Conservation (phyloP, 2,329 filamentous ascomycete genomes). For the Verticillium alfalfae region DNA sequence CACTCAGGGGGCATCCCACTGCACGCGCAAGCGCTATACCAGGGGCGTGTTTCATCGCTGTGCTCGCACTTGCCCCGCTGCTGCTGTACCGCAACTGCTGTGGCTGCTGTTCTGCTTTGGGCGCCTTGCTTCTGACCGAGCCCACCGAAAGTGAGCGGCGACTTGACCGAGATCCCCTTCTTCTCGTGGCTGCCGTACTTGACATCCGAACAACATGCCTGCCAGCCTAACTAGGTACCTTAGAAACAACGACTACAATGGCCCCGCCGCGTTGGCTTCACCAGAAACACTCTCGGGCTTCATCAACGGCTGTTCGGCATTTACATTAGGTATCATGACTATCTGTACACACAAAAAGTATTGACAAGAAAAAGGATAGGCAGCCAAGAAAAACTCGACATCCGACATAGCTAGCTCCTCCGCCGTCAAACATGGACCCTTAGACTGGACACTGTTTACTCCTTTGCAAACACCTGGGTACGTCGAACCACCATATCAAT, state of each 20-base stretch:
- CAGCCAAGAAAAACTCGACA: neutral
- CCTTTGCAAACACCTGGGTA: neutral
- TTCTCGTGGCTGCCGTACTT: neutral
- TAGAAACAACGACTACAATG: neutral
- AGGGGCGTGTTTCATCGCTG: constrained; percentile 1
- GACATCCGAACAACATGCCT: no score
- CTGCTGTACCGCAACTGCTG: neutral
- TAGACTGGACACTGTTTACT: neutral
- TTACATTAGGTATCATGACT: neutral
- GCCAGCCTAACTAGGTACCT: no score
- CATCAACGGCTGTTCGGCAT: neutral
- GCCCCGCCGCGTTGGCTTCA: neutral
- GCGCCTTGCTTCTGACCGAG: neutral
- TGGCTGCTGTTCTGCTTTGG: neutral
- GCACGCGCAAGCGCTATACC: neutral
- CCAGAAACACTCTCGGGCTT: neutral
- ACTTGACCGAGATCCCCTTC: neutral
- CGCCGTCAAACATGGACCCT: neutral
- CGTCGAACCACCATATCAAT: constrained; percentile 2
- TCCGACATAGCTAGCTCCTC: neutral
- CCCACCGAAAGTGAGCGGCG: neutral
- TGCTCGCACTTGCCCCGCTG: neutral
- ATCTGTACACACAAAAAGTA: neutral
- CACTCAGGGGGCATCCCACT: constrained; percentile 1
- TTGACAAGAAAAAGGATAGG: neutral